phyloP scores from a whole-genome alignment of 139 green algal genomes.

The Chlorella sp. region DNA sequence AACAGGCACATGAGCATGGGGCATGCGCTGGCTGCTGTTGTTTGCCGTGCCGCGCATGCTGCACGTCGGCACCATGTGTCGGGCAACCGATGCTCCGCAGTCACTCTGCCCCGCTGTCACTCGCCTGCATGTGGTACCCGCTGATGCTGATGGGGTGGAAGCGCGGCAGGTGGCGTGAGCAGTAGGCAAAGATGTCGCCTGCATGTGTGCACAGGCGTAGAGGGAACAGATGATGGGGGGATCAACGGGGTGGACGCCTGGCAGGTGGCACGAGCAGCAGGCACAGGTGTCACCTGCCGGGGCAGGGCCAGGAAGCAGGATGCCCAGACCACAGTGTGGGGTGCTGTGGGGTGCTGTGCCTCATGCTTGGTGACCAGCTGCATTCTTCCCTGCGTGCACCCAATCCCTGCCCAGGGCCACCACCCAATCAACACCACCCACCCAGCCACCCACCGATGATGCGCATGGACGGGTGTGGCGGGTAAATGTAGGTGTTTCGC shows the following conservation, averaged over 20 bases:
- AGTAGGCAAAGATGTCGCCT: constrained; percentile 77
- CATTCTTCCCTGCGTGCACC: no score
- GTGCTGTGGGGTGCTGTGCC: background rate
- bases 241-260: background rate
- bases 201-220: background rate
- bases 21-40: no score
- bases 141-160: constrained; percentile 77
- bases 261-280: no score
- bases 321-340: no score
- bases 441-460: constrained; percentile 43
- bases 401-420: no score
- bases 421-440: no score
- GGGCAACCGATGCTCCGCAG: no score
- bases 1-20: background rate
- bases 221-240: background rate
- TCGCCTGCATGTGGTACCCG: constrained; percentile 74
- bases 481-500: constrained; percentile 85
- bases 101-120: background rate
- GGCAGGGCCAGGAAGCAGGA: no score
- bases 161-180: constrained; percentile 56
- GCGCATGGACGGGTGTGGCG: constrained; percentile 70
- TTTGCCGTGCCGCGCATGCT: no score
- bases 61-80: no score
- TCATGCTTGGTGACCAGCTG: no score
- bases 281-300: no score